Conservation (phyloP, 352 stramenopile species). For the Globisporangium echinulatum region DNA sequence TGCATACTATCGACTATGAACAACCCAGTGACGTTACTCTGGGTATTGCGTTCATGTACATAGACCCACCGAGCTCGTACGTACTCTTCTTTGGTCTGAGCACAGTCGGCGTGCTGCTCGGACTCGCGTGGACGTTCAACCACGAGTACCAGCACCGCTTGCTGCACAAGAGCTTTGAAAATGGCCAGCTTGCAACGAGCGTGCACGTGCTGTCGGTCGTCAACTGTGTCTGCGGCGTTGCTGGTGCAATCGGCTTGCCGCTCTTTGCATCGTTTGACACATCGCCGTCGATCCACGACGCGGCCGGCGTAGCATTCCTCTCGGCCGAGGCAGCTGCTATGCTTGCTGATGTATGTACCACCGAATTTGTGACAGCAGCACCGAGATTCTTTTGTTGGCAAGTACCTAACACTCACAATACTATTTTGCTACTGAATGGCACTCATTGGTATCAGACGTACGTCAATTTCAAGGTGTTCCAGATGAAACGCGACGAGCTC, state of each 20-base stretch:
- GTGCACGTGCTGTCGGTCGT: constrained; percentile 30
- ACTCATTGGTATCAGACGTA: constrained; percentile 27
- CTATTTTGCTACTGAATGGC: no score
- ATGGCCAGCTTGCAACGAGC: constrained; percentile 19
- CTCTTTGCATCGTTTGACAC: constrained; percentile 34
- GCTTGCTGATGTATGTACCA: constrained; percentile 41
- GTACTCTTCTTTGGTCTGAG: constrained; percentile 49
- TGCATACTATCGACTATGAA: neutral
- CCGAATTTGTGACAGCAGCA: neutral
- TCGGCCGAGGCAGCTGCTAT: constrained; percentile 42
- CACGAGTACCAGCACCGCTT: constrained; percentile 45
- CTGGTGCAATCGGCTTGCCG: constrained; percentile 32
- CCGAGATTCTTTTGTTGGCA: no score
- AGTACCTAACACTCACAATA: no score
- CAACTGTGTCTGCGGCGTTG: constrained; percentile 30
- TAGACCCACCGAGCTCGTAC: constrained; percentile 41
- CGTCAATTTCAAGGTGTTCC: constrained; percentile 51
- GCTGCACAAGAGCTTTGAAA: constrained; percentile 27
- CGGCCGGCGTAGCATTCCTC: constrained; percentile 41
- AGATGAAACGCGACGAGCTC: constrained; percentile 46
- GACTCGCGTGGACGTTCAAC: constrained; percentile 55
- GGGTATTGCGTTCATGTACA: neutral
- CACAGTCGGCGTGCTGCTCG: constrained; percentile 33
- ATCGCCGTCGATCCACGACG: constrained; percentile 31
- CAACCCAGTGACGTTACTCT: neutral